Percentiles rank a stretch among this genome's conserved stretches.
Evolutionary conservation across 2,329 filamentous ascomycete species (phyloP).

Genomic region (Sporothrix schenckii): DNA sequence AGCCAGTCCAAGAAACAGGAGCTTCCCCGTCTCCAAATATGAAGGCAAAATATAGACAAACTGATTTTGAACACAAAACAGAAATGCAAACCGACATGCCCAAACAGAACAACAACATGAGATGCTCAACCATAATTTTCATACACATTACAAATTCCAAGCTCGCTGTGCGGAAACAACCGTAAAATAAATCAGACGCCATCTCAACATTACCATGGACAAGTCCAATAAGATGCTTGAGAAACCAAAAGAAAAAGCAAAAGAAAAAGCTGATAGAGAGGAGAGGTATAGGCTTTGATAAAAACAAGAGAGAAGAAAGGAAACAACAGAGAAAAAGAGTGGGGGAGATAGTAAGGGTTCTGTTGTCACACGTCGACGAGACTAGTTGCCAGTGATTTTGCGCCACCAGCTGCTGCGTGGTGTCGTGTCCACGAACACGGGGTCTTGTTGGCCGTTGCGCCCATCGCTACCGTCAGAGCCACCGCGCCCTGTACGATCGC

Average conservation of each 20-base stretch:
- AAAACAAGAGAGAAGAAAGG: neutral
- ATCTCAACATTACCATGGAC: neutral
- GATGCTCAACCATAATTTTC: slow-evolving; percentile 21
- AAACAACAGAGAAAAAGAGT: neutral
- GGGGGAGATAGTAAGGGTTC: neutral
- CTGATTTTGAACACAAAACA: neutral
- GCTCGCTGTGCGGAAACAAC: slow-evolving; percentile 8
- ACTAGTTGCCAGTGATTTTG: slow-evolving; percentile 50
- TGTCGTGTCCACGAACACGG: slow-evolving; percentile 50
- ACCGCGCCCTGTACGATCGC: slow-evolving; percentile 36
- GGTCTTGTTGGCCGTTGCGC: slow-evolving; percentile 48
- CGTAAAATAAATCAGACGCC: slow-evolving; percentile 12
- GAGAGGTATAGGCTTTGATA: neutral
- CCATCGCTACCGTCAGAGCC: slow-evolving; percentile 44
- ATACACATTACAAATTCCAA: slow-evolving; percentile 24
- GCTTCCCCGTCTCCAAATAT: neutral
- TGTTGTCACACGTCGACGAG: neutral
- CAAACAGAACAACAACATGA: slow-evolving; percentile 5
- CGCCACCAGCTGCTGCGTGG: slow-evolving; percentile 64
- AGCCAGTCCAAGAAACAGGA: slow-evolving; percentile 12
- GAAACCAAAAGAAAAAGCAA: neutral
- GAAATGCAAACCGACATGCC: slow-evolving; percentile 3
- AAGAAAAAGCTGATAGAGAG: neutral
- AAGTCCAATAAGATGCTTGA: neutral
- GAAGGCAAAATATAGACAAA: slow-evolving; percentile 14